phyloP scores from a whole-genome alignment of 768 basidiomycete species.

The Lactarius sanguifluus region DNA sequence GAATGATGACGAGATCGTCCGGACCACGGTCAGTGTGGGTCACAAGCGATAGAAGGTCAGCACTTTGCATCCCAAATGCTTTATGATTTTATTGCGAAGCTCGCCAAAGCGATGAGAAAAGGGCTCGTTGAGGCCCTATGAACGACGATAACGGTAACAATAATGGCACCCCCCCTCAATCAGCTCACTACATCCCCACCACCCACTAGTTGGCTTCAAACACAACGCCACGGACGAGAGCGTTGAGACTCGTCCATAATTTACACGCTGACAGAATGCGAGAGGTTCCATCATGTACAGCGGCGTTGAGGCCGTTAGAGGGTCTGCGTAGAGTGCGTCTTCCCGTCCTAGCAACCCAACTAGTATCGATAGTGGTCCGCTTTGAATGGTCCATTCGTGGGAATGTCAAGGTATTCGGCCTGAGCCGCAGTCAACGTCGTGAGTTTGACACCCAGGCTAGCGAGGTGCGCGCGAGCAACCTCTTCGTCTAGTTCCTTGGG shows the following conservation, averaged over 20 bases:
- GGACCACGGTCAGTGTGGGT: slow-evolving; percentile 5
- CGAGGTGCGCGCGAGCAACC: slow-evolving; percentile 94
- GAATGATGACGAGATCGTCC: not conserved
- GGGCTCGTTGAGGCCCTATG: slow-evolving; percentile 59
- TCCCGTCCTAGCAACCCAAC: slow-evolving; percentile 28
- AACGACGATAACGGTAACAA: slow-evolving; percentile 24
- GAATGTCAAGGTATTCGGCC: slow-evolving; percentile 89
- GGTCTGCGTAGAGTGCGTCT: slow-evolving; percentile 12
- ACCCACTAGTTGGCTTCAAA: slow-evolving; percentile 11
- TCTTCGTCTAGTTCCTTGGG: slow-evolving; percentile 99
- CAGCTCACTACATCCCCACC: slow-evolving; percentile 21
- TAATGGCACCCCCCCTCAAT: slow-evolving; percentile 21
- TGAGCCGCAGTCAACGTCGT: slow-evolving; percentile 72
- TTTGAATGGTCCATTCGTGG: slow-evolving; percentile 79
- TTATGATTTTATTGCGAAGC: slow-evolving; percentile 10
- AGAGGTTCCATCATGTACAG: slow-evolving; percentile 56
- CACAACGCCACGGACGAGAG: slow-evolving; percentile 37
- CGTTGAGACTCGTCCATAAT: slow-evolving; percentile 51
- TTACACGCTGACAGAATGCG: slow-evolving; percentile 56
- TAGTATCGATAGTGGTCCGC: slow-evolving; percentile 67
- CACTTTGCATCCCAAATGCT: not conserved
- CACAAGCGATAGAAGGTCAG: slow-evolving; percentile 1
- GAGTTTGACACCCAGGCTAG: slow-evolving; percentile 91
- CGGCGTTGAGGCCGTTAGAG: slow-evolving; percentile 71
- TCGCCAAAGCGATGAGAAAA: slow-evolving; percentile 19